Base-by-base conservation (phyloP, 768 basidiomycete species). In the Calvatia gigantea region DNA sequence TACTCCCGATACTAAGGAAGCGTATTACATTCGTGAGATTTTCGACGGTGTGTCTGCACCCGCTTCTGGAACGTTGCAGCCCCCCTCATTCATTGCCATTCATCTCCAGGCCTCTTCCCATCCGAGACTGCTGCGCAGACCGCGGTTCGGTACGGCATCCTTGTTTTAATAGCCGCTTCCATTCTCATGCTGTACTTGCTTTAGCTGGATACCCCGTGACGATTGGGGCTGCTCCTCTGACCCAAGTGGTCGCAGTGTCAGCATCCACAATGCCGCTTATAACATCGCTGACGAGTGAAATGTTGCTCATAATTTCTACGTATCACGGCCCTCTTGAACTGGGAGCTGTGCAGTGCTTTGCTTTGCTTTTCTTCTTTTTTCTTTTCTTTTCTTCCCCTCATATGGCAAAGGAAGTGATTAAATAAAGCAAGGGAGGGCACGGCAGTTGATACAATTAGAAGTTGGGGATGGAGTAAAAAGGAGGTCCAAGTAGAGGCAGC, bases 191-290 rank as follows among this genome's bases (percentile, higher is more conserved):
- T 29, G 33, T 62, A 21, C 62, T 38, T 50, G 59, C 29, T 58
- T 48, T 68, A 89, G 89, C 60, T 95, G 93, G 94, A 88, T 94
- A 69, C 94, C 94, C 45, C 86, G 92, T 63, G 89, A 86, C 54
- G 96, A 98, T 70, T 99, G 96, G 96, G 96, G 96, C 54, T 97
- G 96, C 66, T 78, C 91, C 2, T 73, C 91, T 28, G 97, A 99
- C 69, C 97, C 97, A 28, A 94, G 92, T 60, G 97, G 97, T 28
- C 80, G 97, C 47, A 94, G 91, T 60, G 96, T 98, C 66, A 87
- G 83, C 70, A 98, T 98, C 64, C 97, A 99, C 79, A 91, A 87
- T 63, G 86, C 92, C 46, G 96, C 97, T 11, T 97, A 98, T 69
- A 70, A 74, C 53, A 66, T 68, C 60, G 68, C 65, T 64, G 68